Conservation (phyloP, 805 yeast species). For the Suhomyces sp. region DNA sequence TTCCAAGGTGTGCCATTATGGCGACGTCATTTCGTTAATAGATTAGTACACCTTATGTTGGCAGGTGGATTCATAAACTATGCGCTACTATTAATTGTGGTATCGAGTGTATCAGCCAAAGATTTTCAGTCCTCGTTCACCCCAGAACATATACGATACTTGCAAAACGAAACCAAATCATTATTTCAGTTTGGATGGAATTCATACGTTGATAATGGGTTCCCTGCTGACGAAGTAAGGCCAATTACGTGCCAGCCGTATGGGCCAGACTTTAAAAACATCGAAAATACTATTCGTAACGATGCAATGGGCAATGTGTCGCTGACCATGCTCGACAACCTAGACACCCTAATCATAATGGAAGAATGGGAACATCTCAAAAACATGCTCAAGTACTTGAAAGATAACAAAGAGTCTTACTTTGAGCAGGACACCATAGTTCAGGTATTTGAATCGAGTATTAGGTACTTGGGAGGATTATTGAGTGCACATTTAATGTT, state of each 20-base stretch:
- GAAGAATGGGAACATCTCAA: constrained; percentile 59
- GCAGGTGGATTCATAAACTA: background rate
- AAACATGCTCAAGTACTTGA: constrained; percentile 25
- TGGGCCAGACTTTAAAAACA: constrained; percentile 57
- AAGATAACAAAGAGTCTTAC: constrained; percentile 37
- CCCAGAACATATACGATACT: constrained; percentile 31
- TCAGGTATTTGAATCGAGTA: constrained; percentile 86
- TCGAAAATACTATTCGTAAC: constrained; percentile 57
- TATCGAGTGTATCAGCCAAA: background rate
- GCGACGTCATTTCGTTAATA: background rate
- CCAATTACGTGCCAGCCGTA: constrained; percentile 72
- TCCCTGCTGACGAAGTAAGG: constrained; percentile 76
- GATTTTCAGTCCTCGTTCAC: constrained; percentile 30
- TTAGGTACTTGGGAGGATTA: constrained; percentile 79
- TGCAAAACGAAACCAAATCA: constrained; percentile 45
- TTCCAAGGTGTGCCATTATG: background rate
- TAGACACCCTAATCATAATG: constrained; percentile 76
- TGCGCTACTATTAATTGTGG: constrained; percentile 3
- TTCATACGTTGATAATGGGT: constrained; percentile 65
- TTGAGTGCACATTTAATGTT: constrained; percentile 66
- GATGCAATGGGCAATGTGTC: constrained; percentile 87
- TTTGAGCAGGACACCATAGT: constrained; percentile 69
- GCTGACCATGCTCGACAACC: constrained; percentile 70
- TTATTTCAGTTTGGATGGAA: constrained; percentile 76
- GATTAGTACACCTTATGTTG: background rate